A percentile compares a stretch with the other conserved stretches of the same genome.
Conservation (phyloP, 1,139 yeast species). For the Chernovozyma sophiae-reginae region DNA sequence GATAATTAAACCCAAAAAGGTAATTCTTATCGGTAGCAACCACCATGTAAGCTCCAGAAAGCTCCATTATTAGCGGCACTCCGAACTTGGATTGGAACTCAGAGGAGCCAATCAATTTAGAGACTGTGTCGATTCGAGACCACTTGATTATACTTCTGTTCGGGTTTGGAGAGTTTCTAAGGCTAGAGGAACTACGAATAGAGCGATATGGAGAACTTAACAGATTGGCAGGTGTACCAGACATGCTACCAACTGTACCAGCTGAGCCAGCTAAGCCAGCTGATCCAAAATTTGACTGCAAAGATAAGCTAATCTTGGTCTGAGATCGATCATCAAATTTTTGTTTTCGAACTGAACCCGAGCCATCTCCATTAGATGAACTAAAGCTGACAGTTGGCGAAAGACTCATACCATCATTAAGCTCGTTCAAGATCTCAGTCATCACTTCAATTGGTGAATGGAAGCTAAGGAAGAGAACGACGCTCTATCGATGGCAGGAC, state of each 20-base stretch:
- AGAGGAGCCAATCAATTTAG: slow-evolving; percentile 18
- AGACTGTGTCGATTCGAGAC: slow-evolving; percentile 21
- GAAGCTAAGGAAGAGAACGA: too few relatives aligned
- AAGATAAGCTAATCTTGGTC: slow-evolving; percentile 23
- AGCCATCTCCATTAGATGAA: not conserved
- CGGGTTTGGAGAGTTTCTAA: not conserved
- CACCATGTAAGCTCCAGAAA: slow-evolving; percentile 48
- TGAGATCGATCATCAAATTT: slow-evolving; percentile 40
- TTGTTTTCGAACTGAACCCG: slow-evolving; percentile 7
- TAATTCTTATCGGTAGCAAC: slow-evolving; percentile 62
- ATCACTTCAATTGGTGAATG: too few relatives aligned
- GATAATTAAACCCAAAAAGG: slow-evolving; percentile 60
- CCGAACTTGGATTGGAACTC: slow-evolving; percentile 42
- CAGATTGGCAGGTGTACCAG: too few relatives aligned
- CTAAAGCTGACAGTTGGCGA: not conserved
- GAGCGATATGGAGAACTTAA: not conserved
- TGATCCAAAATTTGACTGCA: slow-evolving; percentile 9
- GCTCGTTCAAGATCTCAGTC: not conserved
- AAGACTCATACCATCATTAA: not conserved
- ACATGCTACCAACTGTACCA: not conserved
- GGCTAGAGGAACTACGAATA: not conserved
- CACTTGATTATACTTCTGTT: slow-evolving; percentile 15
- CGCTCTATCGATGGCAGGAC: too few relatives aligned
- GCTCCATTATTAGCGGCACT: slow-evolving; percentile 39
- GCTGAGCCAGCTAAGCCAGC: not conserved